Evolutionary conservation across 1,284 basidiomycete genomes (phyloP).

Genomic region (Ceratobasidium sp.): DNA sequence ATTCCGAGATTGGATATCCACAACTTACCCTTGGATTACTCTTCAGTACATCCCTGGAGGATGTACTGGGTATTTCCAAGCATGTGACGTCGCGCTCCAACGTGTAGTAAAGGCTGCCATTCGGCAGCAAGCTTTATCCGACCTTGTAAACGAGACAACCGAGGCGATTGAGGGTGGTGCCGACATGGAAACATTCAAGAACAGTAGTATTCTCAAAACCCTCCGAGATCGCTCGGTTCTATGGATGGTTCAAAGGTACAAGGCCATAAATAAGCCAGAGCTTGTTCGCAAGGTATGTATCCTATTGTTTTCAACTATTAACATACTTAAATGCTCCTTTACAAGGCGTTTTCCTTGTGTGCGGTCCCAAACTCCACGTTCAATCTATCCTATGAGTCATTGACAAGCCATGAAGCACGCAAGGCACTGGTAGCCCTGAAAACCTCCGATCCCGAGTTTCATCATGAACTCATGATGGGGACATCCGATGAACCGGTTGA

Average conservation of each 20-base stretch:
- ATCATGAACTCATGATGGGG: not conserved
- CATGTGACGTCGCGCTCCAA: conserved; percentile 57
- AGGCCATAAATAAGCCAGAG: conserved; percentile 33
- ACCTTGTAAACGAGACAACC: conserved; percentile 53
- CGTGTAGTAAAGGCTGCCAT: conserved; percentile 54
- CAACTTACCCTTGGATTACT: conserved; percentile 51
- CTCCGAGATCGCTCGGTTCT: conserved; percentile 19
- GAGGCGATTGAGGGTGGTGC: conserved; percentile 45
- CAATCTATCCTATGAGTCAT: conserved; percentile 47
- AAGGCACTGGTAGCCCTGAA: not conserved
- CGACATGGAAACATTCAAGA: conserved; percentile 41
- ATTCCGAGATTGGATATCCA: conserved; percentile 56
- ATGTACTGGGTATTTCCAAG: conserved; percentile 53
- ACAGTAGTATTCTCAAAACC: conserved; percentile 14
- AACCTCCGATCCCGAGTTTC: not conserved
- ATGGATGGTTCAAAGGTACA: conserved; percentile 20
- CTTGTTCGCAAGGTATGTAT: conserved; percentile 36
- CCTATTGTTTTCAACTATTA: not conserved
- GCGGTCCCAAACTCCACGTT: conserved; percentile 15
- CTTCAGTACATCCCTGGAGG: conserved; percentile 52
- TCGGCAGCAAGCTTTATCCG: conserved; percentile 53
- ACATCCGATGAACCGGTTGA: too few relatives aligned
- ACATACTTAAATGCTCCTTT: not conserved
- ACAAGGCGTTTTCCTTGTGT: conserved; percentile 48
- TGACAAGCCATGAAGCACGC: conserved; percentile 43